Conservation (phyloP, 805 yeast genomes). For the Komagataella kurtzmanii region DNA sequence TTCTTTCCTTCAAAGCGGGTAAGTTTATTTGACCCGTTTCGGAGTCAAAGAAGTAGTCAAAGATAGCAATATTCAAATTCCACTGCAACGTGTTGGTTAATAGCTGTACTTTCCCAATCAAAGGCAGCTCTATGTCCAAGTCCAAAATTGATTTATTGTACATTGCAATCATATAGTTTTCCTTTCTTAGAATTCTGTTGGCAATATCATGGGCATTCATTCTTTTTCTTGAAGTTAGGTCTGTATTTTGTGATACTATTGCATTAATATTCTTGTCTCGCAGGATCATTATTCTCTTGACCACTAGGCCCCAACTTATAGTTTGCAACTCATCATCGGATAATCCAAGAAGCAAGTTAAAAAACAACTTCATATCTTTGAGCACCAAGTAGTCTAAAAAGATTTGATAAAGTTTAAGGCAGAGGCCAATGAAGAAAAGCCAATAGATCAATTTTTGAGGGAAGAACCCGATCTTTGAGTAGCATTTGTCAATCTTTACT, state of each 20-base stretch:
- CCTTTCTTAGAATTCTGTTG: slow-evolving; percentile 90
- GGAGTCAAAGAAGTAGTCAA: slow-evolving; percentile 68
- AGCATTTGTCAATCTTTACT: slow-evolving; percentile 33
- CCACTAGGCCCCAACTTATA: slow-evolving; percentile 83
- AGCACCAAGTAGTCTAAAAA: slow-evolving; percentile 53
- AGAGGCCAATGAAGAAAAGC: slow-evolving; percentile 41
- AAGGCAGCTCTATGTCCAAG: slow-evolving; percentile 31
- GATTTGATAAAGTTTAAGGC: slow-evolving; percentile 38
- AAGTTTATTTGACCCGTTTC: slow-evolving; percentile 72
- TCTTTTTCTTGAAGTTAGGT: slow-evolving; percentile 56
- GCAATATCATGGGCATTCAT: slow-evolving; percentile 92
- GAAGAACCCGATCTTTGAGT: slow-evolving; percentile 25
- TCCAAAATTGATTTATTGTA: slow-evolving; percentile 68
- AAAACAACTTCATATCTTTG: slow-evolving; percentile 66
- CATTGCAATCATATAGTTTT: slow-evolving; percentile 84
- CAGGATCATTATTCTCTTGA: slow-evolving; percentile 57
- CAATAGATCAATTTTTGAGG: slow-evolving; percentile 48
- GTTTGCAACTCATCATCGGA: slow-evolving; percentile 81
- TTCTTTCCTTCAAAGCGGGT: slow-evolving; percentile 54
- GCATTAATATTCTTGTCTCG: slow-evolving; percentile 83
- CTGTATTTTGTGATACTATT: slow-evolving; percentile 35
- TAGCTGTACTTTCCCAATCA: slow-evolving; percentile 15
- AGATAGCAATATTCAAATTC: slow-evolving; percentile 81
- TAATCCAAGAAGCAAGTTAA: slow-evolving; percentile 54
- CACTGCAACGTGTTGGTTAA: slow-evolving; percentile 87